Evolutionary conservation across 192 early-diverging fungal genomes (phyloP).

Genomic region (Linderina pennispora): DNA sequence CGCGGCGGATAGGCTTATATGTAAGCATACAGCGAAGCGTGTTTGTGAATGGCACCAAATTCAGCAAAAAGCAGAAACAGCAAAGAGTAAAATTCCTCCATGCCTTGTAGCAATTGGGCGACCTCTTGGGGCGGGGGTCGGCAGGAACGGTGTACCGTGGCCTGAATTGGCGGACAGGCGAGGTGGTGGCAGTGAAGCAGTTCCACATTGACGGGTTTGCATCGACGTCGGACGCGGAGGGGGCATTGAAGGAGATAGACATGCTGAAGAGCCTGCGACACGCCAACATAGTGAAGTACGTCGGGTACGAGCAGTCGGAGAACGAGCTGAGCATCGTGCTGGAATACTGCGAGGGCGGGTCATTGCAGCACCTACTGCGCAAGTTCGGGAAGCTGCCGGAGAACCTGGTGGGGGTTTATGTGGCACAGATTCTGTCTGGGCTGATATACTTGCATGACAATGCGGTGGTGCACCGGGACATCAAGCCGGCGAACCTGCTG

Average conservation of each 20-base stretch:
- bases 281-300: slow-evolving; percentile 61
- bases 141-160: slow-evolving; percentile 69
- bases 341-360: slow-evolving; percentile 75
- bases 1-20: slow-evolving; percentile 45
- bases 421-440: slow-evolving; percentile 53
- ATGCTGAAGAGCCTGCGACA: slow-evolving; percentile 73
- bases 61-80: background rate
- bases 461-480: slow-evolving; percentile 53
- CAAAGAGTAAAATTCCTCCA: no score
- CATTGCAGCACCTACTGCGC: slow-evolving; percentile 60
- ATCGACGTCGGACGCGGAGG: slow-evolving; percentile 54
- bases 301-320: slow-evolving; percentile 69
- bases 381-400: slow-evolving; percentile 72
- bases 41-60: background rate
- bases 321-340: slow-evolving; percentile 77
- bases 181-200: slow-evolving; percentile 69
- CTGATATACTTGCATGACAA: slow-evolving; percentile 50
- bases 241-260: slow-evolving; percentile 73
- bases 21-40: slow-evolving; percentile 25
- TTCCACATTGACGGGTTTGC: slow-evolving; percentile 52
- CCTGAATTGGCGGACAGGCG: slow-evolving; percentile 57
- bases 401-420: slow-evolving; percentile 64
- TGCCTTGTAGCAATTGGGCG: slow-evolving; percentile 55
- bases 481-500: slow-evolving; percentile 62
- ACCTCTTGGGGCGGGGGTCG: slow-evolving; percentile 68